Percentiles rank a stretch among this genome's conserved stretches.
phyloP scores from a whole-genome alignment of 2,329 filamentous ascomycete species.

The Alternaria alternata region DNA sequence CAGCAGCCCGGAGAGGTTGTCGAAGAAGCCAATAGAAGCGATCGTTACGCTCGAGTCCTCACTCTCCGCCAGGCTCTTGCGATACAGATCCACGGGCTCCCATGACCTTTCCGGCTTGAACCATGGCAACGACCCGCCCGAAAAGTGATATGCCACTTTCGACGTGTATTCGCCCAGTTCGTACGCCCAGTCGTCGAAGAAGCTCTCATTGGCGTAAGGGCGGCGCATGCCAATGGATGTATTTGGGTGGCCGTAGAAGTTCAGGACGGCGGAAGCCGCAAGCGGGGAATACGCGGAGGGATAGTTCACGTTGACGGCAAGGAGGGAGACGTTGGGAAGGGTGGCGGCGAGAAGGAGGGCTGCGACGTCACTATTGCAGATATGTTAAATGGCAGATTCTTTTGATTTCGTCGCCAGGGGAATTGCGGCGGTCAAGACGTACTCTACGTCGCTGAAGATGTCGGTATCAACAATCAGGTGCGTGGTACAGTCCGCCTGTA shows the following conservation, averaged over 20 bases:
- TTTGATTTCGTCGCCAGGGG: not conserved
- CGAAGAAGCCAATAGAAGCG: not conserved
- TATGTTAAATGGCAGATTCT: not conserved
- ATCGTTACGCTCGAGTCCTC: not conserved
- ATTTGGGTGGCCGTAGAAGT: not conserved
- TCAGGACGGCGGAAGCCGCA: not conserved
- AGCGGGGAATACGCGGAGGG: not conserved
- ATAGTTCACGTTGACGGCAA: not conserved
- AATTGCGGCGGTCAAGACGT: not conserved
- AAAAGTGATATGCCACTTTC: slow-evolving; percentile 9
- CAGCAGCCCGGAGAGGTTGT: not conserved
- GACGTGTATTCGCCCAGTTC: not conserved
- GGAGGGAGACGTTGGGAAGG: not conserved
- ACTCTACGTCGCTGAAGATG: not conserved
- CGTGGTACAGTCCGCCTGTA: no score
- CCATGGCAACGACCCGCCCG: not conserved
- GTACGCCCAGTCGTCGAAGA: not conserved
- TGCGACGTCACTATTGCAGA: not conserved
- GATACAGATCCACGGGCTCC: not conserved
- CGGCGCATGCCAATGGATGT: not conserved
- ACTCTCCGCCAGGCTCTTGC: not conserved
- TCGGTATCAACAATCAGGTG: not conserved
- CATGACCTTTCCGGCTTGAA: not conserved
- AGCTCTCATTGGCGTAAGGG: not conserved
- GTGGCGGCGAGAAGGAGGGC: not conserved